Evolutionary conservation across 2,329 filamentous ascomycete genomes (phyloP).

Genomic region (Eutypella sp.): DNA sequence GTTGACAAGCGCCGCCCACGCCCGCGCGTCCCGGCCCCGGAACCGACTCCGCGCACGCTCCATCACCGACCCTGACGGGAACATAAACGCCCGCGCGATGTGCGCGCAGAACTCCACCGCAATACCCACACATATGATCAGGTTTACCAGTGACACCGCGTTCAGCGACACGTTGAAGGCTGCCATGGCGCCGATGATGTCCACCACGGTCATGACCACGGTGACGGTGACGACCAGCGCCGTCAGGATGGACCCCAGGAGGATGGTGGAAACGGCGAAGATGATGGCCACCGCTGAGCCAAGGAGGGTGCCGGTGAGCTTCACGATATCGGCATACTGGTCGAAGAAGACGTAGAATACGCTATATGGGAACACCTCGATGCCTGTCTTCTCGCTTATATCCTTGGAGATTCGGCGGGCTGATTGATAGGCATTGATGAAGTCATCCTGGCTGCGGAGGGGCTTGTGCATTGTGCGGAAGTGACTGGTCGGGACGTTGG

Average conservation of each 20-base stretch:
- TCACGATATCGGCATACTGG: constrained; percentile 83
- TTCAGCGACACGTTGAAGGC: constrained; percentile 85
- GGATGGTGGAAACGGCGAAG: constrained; percentile 69
- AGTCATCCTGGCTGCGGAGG: constrained; percentile 81
- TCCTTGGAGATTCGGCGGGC: constrained; percentile 82
- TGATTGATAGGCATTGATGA: constrained; percentile 84
- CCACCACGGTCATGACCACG: constrained; percentile 87
- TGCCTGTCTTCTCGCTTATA: constrained; percentile 64
- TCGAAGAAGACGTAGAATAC: constrained; percentile 99
- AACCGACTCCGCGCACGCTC: constrained; percentile 75
- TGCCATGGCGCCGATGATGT: constrained; percentile 95
- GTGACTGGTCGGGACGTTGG: constrained; percentile 74
- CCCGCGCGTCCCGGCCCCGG: constrained; percentile 75
- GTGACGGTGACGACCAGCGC: constrained; percentile 78
- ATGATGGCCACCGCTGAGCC: constrained; percentile 82
- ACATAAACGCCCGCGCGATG: constrained; percentile 92
- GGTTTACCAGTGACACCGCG: constrained; percentile 89
- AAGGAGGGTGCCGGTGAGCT: constrained; percentile 72
- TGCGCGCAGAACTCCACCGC: constrained; percentile 97
- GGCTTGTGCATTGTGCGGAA: constrained; percentile 90
- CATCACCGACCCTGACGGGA: constrained; percentile 77
- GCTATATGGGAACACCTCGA: constrained; percentile 91
- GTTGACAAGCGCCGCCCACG: constrained; percentile 91
- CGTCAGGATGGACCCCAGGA: constrained; percentile 80
- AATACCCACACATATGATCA: constrained; percentile 96